phyloP scores from a whole-genome alignment of 768 basidiomycete genomes.

The Xerocomus spinulosus region DNA sequence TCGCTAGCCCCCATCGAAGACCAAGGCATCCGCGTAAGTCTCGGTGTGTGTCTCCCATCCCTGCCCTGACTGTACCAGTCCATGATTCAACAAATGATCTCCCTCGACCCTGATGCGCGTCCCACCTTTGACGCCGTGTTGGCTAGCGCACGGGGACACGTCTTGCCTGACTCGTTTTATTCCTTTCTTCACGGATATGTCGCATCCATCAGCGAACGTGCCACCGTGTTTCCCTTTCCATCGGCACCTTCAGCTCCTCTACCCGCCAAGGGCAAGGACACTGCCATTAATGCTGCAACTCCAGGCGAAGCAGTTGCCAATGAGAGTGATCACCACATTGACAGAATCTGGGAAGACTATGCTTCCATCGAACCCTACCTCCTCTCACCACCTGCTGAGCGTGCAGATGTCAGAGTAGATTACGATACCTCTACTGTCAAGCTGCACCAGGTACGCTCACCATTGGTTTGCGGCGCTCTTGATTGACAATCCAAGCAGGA shows the following conservation, averaged over 20 bases:
- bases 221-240: conserved; percentile 43
- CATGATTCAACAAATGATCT: conserved; percentile 88
- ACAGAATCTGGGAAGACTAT: conserved; percentile 84
- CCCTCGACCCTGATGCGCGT: conserved; percentile 67
- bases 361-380: conserved; percentile 75
- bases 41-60: not conserved
- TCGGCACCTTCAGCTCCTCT: conserved; percentile 26
- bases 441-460: conserved; percentile 55
- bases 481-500: conserved; percentile 42
- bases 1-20: conserved; percentile 77
- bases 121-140: conserved; percentile 81
- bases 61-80: conserved; percentile 41
- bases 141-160: conserved; percentile 65
- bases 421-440: conserved; percentile 44
- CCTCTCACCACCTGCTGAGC: conserved; percentile 42
- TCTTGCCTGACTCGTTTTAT: conserved; percentile 93
- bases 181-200: conserved; percentile 91
- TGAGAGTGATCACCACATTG: conserved; percentile 82
- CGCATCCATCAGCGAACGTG: conserved; percentile 69
- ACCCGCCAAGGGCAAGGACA: conserved; percentile 15
- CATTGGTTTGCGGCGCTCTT: not conserved
- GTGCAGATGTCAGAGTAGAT: conserved; percentile 54
- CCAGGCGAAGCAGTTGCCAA: conserved; percentile 49
- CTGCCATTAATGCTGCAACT: conserved; percentile 5
- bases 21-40: conserved; percentile 70